These are phyloP conservation scores for Rhizopus arrhizus DNA, from an alignment of 371 early-diverging fungal genomes.

Conservation along the genomic window DNA sequence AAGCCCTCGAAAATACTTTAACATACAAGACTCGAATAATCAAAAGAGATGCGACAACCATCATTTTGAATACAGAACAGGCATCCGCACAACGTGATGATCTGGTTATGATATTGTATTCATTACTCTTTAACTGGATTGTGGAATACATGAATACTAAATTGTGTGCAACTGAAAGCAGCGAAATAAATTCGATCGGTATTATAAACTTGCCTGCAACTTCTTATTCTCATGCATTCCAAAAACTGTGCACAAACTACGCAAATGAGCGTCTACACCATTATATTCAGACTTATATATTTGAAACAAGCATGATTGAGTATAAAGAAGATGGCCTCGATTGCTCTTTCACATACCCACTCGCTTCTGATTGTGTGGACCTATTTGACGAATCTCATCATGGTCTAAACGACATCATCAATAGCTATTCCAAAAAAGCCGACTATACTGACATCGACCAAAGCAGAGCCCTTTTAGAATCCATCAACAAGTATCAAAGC, in stretches of 20 bases:
- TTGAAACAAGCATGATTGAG: conserved; percentile 48
- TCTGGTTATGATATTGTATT: conserved; percentile 75
- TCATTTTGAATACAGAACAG: conserved; percentile 72
- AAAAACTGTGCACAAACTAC: conserved; percentile 74
- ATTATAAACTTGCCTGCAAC: conserved; percentile 56
- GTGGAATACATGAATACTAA: conserved; percentile 82
- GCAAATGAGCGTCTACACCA: conserved; percentile 80
- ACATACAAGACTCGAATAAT: conserved; percentile 78
- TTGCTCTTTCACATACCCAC: background rate
- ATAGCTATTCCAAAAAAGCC: conserved; percentile 38
- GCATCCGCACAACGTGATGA: conserved; percentile 76
- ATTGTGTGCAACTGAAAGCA: conserved; percentile 29
- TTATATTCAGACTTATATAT: conserved; percentile 61
- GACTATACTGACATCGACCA: conserved; percentile 37
- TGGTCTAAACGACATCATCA: conserved; percentile 33
- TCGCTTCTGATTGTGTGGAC: conserved; percentile 23
- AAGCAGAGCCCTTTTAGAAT: conserved; percentile 25
- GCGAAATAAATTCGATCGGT: conserved; percentile 63
- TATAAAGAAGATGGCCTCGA: conserved; percentile 53
- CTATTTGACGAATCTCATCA: conserved; percentile 22
- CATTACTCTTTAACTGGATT: conserved; percentile 83
- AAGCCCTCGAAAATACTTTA: conserved; percentile 75
- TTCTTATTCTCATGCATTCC: conserved; percentile 41
- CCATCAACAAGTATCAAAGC: conserved; percentile 24
- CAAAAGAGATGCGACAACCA: conserved; percentile 81